A percentile compares a stretch with the other conserved stretches of the same genome.
These are phyloP conservation scores for Chrysochromulina parva DNA, from an alignment of 78 protist species.

Conservation along the genomic window DNA sequence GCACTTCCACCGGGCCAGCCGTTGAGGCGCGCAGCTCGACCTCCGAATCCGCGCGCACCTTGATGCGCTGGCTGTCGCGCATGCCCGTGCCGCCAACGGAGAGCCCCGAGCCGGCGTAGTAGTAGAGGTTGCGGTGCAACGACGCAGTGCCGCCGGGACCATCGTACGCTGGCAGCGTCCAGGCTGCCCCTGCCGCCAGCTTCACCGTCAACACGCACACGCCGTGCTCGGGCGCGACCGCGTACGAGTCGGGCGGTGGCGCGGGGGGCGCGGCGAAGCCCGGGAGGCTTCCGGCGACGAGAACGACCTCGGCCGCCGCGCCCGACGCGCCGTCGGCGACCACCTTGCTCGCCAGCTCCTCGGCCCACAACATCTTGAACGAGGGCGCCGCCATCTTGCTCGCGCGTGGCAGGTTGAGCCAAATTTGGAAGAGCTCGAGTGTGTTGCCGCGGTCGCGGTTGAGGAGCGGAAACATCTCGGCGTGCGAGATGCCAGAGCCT, in stretches of 20 bases:
- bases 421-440: slow-evolving; percentile 32
- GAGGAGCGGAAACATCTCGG: slow-evolving; percentile 42
- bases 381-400: slow-evolving; percentile 5
- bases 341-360: background rate
- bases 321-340: background rate
- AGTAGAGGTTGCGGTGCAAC: background rate
- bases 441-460: background rate
- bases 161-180: background rate
- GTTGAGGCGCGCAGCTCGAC: background rate
- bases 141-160: background rate
- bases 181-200: background rate
- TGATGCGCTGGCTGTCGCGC: too few relatives aligned
- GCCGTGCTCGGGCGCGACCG: background rate
- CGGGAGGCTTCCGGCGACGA: background rate
- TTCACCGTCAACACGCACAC: background rate
- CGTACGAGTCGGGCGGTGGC: slow-evolving; percentile 42
- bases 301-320: background rate
- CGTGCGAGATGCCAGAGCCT: slow-evolving; percentile 38
- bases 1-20: background rate
- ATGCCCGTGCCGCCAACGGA: background rate
- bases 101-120: background rate
- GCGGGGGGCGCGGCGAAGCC: background rate
- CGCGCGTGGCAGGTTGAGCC: slow-evolving; percentile 39
- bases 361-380: slow-evolving; percentile 32
- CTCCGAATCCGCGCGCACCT: background rate